Conservation (phyloP, 331 rosid genomes). For the Malus hybrid region DNA sequence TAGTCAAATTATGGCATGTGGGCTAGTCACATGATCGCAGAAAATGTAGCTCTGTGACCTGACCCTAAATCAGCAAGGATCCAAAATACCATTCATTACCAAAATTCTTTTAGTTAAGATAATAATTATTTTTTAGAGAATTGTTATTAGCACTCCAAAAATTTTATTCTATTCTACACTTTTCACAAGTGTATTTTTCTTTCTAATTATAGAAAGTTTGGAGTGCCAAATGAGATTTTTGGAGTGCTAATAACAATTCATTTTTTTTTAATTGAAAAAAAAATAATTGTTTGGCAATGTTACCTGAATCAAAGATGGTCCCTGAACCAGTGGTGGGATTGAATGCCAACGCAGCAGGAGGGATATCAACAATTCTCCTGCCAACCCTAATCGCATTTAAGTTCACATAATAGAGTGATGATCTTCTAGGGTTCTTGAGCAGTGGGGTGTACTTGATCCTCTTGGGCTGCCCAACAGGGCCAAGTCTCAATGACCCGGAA, state of each 20-base stretch:
- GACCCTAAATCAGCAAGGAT: background rate
- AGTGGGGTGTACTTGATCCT: conserved; percentile 76
- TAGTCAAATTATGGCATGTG: background rate
- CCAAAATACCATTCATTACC: background rate
- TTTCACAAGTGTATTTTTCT: no score
- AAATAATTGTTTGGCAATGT: background rate
- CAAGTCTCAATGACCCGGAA: conserved; percentile 81
- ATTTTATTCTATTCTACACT: no score
- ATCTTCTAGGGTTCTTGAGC: conserved; percentile 72
- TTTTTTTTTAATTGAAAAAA: background rate
- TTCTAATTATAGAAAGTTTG: no score
- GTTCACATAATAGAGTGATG: conserved; percentile 80
- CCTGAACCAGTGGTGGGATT: conserved; percentile 82
- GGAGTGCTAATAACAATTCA: no score
- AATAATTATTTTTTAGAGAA: no score
- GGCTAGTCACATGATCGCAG: background rate
- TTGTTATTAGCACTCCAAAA: no score
- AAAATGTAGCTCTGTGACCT: background rate
- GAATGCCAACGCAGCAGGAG: conserved; percentile 70
- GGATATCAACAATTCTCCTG: conserved; percentile 57
- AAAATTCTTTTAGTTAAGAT: background rate
- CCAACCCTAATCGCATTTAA: conserved; percentile 68
- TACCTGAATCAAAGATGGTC: conserved; percentile 86
- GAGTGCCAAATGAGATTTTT: no score
- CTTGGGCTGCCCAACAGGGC: conserved; percentile 75